Conservation (phyloP, 805 yeast species). For the Tetrapisispora pingtungensis region DNA sequence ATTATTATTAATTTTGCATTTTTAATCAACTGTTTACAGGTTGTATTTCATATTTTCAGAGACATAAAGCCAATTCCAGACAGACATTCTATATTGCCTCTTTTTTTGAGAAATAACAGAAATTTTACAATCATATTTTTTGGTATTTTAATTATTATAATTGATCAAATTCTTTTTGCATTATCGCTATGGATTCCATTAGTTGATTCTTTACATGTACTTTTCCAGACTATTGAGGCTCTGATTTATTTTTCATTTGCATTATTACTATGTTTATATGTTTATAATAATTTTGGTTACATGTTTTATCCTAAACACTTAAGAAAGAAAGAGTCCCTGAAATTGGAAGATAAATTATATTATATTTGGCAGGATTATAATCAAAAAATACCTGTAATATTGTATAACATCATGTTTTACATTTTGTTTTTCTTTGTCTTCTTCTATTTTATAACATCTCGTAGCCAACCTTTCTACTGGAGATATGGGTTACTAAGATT, state of each 20-base stretch:
- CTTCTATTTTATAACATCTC: constrained; percentile 9
- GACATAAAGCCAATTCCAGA: constrained; percentile 3
- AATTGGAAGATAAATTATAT: constrained; percentile 5
- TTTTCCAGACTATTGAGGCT: constrained; percentile 6
- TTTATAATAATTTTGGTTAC: constrained; percentile 20
- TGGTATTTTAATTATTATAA: constrained; percentile 7
- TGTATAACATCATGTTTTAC: constrained; percentile 15
- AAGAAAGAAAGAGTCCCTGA: constrained; percentile 1
- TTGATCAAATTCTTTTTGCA: neutral
- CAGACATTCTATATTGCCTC: constrained; percentile 15
- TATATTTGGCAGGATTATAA: constrained; percentile 21
- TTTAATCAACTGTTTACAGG: constrained; percentile 22
- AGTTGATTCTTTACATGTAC: neutral
- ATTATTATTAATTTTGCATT: constrained; percentile 11
- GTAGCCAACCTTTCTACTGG: constrained; percentile 13
- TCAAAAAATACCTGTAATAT: constrained; percentile 20
- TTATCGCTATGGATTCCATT: neutral
- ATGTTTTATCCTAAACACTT: constrained; percentile 15
- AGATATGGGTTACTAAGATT: constrained; percentile 15
- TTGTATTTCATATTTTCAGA: constrained; percentile 22
- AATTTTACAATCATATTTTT: constrained; percentile 12
- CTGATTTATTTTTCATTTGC: constrained; percentile 12
- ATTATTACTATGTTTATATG: constrained; percentile 11
- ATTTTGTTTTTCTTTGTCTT: constrained; percentile 11
- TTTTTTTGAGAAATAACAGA: constrained; percentile 10